Percentiles rank a stretch among this genome's conserved stretches.
phyloP scores from a whole-genome alignment of 1,284 basidiomycete genomes.

The Spongispora temasekensis region DNA sequence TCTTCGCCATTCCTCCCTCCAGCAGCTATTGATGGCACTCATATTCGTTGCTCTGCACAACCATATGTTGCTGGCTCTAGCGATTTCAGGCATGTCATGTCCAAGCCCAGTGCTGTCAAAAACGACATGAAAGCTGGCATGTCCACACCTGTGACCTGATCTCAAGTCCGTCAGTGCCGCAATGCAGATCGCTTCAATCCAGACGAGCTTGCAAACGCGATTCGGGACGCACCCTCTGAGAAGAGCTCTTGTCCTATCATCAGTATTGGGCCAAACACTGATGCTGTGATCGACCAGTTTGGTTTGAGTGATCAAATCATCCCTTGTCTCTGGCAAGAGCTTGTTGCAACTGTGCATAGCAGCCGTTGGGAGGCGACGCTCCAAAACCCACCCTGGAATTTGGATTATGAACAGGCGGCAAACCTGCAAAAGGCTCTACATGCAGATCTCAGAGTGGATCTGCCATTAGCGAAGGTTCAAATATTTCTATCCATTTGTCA shows the following conservation, averaged over 20 bases:
- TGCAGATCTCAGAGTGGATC: background rate
- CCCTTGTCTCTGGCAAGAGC: background rate
- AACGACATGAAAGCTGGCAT: background rate
- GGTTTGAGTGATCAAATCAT: background rate
- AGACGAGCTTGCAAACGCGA: background rate
- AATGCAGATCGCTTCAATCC: background rate
- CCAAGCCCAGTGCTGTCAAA: background rate
- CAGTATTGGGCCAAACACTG: background rate
- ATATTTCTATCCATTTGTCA: background rate
- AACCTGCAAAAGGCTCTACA: background rate
- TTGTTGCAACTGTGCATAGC: background rate
- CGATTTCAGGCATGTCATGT: background rate
- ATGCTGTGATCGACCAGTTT: slow-evolving; percentile 1
- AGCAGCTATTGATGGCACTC: background rate
- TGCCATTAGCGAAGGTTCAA: background rate
- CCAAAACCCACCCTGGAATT: background rate
- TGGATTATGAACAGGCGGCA: background rate
- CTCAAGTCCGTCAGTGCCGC: background rate
- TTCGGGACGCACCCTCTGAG: background rate
- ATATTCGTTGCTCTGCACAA: background rate
- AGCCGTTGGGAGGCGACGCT: background rate
- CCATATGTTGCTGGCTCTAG: background rate
- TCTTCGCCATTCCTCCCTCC: background rate
- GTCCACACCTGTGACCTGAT: background rate
- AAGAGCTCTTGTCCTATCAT: background rate